A percentile compares a stretch with the other conserved stretches of the same genome.
Conservation (phyloP, 768 basidiomycete genomes). For the Lyophyllum shimeji region DNA sequence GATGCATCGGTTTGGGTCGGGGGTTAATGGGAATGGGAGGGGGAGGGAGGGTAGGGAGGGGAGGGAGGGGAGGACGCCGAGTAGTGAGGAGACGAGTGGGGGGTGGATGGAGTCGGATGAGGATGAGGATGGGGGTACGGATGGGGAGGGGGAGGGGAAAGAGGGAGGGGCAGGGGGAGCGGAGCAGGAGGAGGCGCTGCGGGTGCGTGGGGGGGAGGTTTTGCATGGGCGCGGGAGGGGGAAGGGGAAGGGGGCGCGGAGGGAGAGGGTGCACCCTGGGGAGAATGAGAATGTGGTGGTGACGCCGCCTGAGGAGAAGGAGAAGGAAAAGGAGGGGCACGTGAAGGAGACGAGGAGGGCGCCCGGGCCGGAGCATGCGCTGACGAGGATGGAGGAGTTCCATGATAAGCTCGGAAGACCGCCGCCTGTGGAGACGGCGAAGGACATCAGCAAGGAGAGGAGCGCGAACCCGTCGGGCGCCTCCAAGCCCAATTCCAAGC, state of each 20-base stretch:
- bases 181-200: no score
- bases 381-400: not conserved
- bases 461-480: no score
- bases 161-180: not conserved
- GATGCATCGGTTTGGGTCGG: slow-evolving; percentile 34
- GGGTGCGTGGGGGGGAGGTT: slow-evolving; percentile 8
- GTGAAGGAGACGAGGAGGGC: slow-evolving; percentile 22
- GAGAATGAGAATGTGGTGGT: slow-evolving; percentile 44
- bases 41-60: slow-evolving; percentile 17
- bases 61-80: slow-evolving; percentile 8
- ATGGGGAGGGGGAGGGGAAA: slow-evolving; percentile 36
- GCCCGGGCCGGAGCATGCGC: not conserved
- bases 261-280: slow-evolving; percentile 28
- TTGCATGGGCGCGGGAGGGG: no score
- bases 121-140: slow-evolving; percentile 30
- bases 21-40: slow-evolving; percentile 24
- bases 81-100: slow-evolving; percentile 25
- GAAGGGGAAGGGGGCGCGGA: no score
- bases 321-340: slow-evolving; percentile 19
- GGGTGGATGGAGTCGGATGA: slow-evolving; percentile 24
- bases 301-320: slow-evolving; percentile 24
- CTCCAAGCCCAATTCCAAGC: not conserved
- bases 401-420: not conserved
- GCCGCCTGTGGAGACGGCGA: not conserved
- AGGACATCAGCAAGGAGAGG: not conserved